phyloP scores from a whole-genome alignment of 2,329 filamentous ascomycete species.

The Canariomyces notabilis region DNA sequence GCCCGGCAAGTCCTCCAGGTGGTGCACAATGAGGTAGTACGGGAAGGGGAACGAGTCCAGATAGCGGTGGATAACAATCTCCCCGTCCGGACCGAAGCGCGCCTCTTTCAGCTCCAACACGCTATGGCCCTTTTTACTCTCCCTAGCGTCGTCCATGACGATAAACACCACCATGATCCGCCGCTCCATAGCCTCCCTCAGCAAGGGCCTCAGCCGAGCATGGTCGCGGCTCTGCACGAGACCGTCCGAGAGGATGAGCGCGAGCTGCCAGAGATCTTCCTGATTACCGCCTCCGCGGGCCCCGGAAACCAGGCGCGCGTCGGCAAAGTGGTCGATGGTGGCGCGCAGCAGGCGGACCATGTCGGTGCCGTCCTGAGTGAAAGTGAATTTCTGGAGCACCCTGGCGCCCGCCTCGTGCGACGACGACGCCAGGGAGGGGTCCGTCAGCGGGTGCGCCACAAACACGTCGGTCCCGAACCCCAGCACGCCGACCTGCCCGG shows the following conservation, averaged over 20 bases:
- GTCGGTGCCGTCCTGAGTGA: conserved; percentile 81
- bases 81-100: conserved; percentile 60
- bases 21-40: conserved; percentile 91
- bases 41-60: conserved; percentile 94
- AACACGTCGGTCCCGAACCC: conserved; percentile 82
- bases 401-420: conserved; percentile 72
- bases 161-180: conserved; percentile 98
- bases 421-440: conserved; percentile 70
- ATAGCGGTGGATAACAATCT: conserved; percentile 81
- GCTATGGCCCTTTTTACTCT: conserved; percentile 51
- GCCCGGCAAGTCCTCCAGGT: conserved; percentile 83
- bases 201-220: conserved; percentile 71
- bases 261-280: conserved; percentile 90
- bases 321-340: conserved; percentile 75
- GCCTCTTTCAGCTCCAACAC: conserved; percentile 88
- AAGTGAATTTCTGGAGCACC: conserved; percentile 79
- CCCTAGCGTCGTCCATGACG: conserved; percentile 69
- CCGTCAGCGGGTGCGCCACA: conserved; percentile 79
- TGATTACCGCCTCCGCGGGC: conserved; percentile 40
- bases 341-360: conserved; percentile 71
- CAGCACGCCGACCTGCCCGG: conserved; percentile 85
- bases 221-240: conserved; percentile 80
- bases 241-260: conserved; percentile 89
- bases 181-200: conserved; percentile 85
- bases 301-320: conserved; percentile 52